Evolutionary conservation across 1,139 yeast genomes (phyloP), one percentile per base, ranked within the genome.

Genomic region (Scheffersomyces lignicola): DNA sequence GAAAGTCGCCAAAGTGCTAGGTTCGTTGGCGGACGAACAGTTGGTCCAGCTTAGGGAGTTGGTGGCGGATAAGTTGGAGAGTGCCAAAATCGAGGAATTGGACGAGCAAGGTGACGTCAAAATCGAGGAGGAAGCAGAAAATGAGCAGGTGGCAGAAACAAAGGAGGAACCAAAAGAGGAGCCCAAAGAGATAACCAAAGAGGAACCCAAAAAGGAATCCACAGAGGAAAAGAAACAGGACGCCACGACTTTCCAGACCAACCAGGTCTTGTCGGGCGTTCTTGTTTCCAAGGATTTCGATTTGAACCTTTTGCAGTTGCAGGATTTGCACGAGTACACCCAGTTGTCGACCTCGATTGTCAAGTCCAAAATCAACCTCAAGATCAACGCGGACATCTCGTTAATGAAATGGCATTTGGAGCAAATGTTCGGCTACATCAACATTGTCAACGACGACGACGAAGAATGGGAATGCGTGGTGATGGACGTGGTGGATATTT

Each of bases 351-450:
- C 97, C 1, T 86, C 96, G 2, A 76, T 85, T 9, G 81, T 92
- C 18, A 82, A 82, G 49, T 95, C 95, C 44, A 76, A 85, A 44
- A 96, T 90, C 54, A 73, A 80, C 11, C 65, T 92, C 21, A 75
- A 78, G 36, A 86, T 94, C 33, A 80, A 83, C 54, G 95, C 97
- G 4, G 87, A 85, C 33, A 76, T 86, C 20, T 84, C 86, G 31
- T 69, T 92, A 40, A 77, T 94, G 41, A 75, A 78, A 44, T 92
- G 95, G 88, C 97, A 92, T 56, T 73, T 92, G 42, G 80, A 85
- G 42, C 97, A 90, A 55, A 92, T 94, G 98, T 92, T 92, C 71
- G 97, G 97, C 2, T 78, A 74, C 49, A 76, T 89, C 10, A 80
- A 82, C 26, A 73, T 86, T 1, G 42, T 83, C n/a, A 69, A 68